phyloP scores from a whole-genome alignment of 805 yeast genomes.

The Geotrichum ghanense region DNA sequence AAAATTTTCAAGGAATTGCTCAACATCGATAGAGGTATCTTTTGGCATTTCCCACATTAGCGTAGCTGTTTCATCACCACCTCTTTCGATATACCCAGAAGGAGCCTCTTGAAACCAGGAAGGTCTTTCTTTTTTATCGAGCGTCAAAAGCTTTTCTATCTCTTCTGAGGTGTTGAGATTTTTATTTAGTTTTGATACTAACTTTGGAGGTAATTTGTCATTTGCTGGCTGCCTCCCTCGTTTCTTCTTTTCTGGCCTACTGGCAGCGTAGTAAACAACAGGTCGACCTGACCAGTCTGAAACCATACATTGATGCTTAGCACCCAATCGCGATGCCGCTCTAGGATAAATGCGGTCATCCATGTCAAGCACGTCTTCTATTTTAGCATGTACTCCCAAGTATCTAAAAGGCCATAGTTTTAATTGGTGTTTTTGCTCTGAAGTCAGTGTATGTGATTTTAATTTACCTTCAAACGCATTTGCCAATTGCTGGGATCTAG shows the following conservation, averaged over 20 bases:
- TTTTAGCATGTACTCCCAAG: slow-evolving; percentile 59
- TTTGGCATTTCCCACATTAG: slow-evolving; percentile 48
- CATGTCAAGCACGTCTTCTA: slow-evolving; percentile 67
- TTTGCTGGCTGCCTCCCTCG: slow-evolving; percentile 15
- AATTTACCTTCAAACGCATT: slow-evolving; percentile 22
- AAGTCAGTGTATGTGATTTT: slow-evolving; percentile 14
- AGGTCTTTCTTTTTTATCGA: slow-evolving; percentile 40
- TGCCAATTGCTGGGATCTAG: slow-evolving; percentile 18
- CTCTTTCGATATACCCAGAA: slow-evolving; percentile 73
- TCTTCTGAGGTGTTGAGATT: not conserved
- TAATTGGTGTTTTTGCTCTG: slow-evolving; percentile 21
- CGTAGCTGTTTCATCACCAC: slow-evolving; percentile 51
- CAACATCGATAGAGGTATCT: slow-evolving; percentile 29
- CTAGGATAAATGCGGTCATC: slow-evolving; percentile 75
- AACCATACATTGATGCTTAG: slow-evolving; percentile 50
- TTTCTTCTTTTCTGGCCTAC: slow-evolving; percentile 15
- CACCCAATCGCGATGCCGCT: slow-evolving; percentile 66
- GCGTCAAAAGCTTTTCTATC: not conserved
- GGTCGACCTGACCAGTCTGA: slow-evolving; percentile 56
- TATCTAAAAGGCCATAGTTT: slow-evolving; percentile 63
- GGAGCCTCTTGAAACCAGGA: slow-evolving; percentile 75
- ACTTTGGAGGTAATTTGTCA: slow-evolving; percentile 24
- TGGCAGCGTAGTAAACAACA: slow-evolving; percentile 47
- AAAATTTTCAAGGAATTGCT: slow-evolving; percentile 44
- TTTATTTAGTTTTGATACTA: slow-evolving; percentile 28